These are phyloP conservation scores for Candida insectorum DNA, from an alignment of 805 yeast genomes.

Conservation along the genomic window DNA sequence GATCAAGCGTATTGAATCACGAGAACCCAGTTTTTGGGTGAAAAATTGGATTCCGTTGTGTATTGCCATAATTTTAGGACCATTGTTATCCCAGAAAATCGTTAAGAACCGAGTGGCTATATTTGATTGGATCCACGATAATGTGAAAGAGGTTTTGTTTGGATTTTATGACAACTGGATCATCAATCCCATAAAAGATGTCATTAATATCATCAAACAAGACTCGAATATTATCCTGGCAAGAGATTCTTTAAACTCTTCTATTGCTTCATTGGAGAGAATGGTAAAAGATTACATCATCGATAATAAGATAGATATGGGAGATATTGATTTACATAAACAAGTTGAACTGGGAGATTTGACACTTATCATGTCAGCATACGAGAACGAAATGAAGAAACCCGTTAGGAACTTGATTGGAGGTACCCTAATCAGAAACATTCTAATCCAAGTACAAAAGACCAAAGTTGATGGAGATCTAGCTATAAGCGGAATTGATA, in stretches of 20 bases:
- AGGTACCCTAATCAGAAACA: slow-evolving; percentile 73
- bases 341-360: slow-evolving; percentile 72
- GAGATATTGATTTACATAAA: slow-evolving; percentile 31
- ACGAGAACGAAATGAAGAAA: slow-evolving; percentile 68
- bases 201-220: slow-evolving; percentile 77
- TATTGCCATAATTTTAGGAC: slow-evolving; percentile 47
- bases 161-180: slow-evolving; percentile 86
- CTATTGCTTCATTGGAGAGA: slow-evolving; percentile 74
- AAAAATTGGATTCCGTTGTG: slow-evolving; percentile 68
- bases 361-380: slow-evolving; percentile 73
- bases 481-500: slow-evolving; percentile 88
- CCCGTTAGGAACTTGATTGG: slow-evolving; percentile 63
- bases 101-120: slow-evolving; percentile 55
- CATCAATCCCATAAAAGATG: slow-evolving; percentile 65
- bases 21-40: slow-evolving; percentile 7
- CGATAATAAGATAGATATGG: slow-evolving; percentile 10
- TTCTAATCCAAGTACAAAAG: slow-evolving; percentile 91
- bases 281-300: slow-evolving; percentile 74
- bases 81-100: slow-evolving; percentile 40
- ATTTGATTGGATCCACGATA: slow-evolving; percentile 51
- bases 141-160: slow-evolving; percentile 56
- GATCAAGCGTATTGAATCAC: background rate
- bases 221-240: slow-evolving; percentile 69
- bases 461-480: slow-evolving; percentile 92
- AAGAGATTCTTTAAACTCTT: slow-evolving; percentile 73